Conservation (phyloP, 169 alveolate genomes). For the Plasmodium chabaudi region DNA sequence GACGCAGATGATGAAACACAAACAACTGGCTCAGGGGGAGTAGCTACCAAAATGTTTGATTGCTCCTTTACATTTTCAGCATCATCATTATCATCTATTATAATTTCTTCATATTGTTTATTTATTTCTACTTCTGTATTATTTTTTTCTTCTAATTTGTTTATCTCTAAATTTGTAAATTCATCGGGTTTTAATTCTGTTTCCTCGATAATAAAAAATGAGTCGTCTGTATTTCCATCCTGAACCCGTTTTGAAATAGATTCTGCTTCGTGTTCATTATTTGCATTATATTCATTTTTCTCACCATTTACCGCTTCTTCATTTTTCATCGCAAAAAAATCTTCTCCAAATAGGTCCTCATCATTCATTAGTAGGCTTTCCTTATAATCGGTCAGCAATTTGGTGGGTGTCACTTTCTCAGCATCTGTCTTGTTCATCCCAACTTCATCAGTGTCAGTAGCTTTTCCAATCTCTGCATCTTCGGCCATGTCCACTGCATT, state of each 20-base stretch:
- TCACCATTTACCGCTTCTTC: neutral
- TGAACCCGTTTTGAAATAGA: neutral
- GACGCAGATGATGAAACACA: too few relatives aligned
- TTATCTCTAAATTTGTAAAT: too few relatives aligned
- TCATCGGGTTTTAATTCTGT: too few relatives aligned
- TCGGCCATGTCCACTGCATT: neutral
- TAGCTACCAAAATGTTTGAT: too few relatives aligned
- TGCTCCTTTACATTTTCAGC: too few relatives aligned
- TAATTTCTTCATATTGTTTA: too few relatives aligned
- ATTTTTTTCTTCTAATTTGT: too few relatives aligned
- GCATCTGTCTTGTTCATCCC: neutral
- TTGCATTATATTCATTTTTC: neutral
- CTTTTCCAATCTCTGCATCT: neutral
- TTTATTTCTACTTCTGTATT: too few relatives aligned
- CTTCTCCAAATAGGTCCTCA: constrained; percentile 46
- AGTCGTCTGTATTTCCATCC: neutral
- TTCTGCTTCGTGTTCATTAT: neutral
- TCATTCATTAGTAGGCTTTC: constrained; percentile 46
- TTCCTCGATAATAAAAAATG: too few relatives aligned
- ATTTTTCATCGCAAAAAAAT: constrained; percentile 10
- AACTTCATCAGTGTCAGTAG: neutral
- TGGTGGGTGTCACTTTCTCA: neutral
- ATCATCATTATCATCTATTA: too few relatives aligned
- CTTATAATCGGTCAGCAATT: constrained; percentile 42
- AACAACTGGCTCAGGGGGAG: too few relatives aligned